Evolutionary conservation across 176 grass and related monocot genomes (phyloP), one percentile per base, ranked within the genome.

Genomic region (Eremochloa ophiuroides): DNA sequence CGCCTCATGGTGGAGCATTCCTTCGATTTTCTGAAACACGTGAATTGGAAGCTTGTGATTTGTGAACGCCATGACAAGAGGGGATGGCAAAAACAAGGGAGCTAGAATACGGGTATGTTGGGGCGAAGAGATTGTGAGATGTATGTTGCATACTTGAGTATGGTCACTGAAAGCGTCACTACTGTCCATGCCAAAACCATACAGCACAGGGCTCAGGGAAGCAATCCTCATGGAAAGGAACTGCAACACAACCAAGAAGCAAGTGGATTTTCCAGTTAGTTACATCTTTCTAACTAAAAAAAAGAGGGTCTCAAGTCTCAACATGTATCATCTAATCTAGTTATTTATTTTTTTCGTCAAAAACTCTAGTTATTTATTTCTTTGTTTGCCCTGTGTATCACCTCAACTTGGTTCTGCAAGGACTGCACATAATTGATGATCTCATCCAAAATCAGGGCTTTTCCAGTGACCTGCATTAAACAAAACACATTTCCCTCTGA

Each of bases 161-260:
- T 85, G 85, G 73, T 91, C 90, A 42, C 58, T 82, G 83, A 89
- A 75, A 43, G 69, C 80, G 66, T 77, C 81, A 64, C 77, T 61
- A 59, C 77, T 61, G 43, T 94, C 89, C 80, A 92, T 75, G 40
- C 85, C 85, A 62, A 89, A 90, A 44, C 83, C 89, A 83, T 92
- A 86, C 73, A 92, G 28, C 63, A 86, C 83, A 38, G 89, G 87
- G 76, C 83, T 94, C 70, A 92, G 39, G 14, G 90, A 92, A 83
- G 94, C 94, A 85, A 97, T 93, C 80, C 82, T 94, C 94, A 97
- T 97, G 42, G 94, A 94, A 48, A 97, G 94, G 86, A 97, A 97
- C 94, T 97, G 84, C 44, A 72, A 64, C 9, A 40, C 47, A 87
- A 82, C 35, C 73, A 77, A 35, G 71, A 71, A 28, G 48, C 18